Base-by-base conservation (phyloP, 2,329 filamentous ascomycete species). In the Alternaria brassicicola region DNA sequence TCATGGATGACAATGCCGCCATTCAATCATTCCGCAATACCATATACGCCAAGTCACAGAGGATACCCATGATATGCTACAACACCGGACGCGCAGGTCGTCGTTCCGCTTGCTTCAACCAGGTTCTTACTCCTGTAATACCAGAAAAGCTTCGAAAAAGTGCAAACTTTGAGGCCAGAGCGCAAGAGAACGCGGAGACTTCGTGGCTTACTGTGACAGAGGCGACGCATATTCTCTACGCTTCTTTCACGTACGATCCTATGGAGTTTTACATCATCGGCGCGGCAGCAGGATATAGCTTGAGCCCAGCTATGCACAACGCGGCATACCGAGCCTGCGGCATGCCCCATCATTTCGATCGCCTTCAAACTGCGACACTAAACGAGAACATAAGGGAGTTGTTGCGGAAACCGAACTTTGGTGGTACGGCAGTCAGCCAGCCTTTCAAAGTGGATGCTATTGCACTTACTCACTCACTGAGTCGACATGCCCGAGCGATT, bases 291-390 rank as follows among this genome's bases (percentile, higher is more conserved):
- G 85, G 83, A 36, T 91, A 90, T 77, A 91, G 88, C 70, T 74
- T 92, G 55, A 92, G 89, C 0, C 90, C 90, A 0, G 87, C 87
- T 4, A 92, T 93, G 88, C 89, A 93, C 73, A 90, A 87, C 50
- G 83, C 88, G 2, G 90, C 89, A 1, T 86, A 90, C 56, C 80
- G 82, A 57, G 84, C 83, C 23, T 86, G 86, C 62, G 89, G 89
- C 0, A 86, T 93, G 71, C 86, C 86, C 0, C 89, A 92, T 64
- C 77, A 82, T 6, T 92, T 91, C 69, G 77, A 81, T 12, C 85
- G 86, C 1, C 82, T 86, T 55, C 88, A 89, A 50, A 86, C 87
- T 2, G 77, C 81, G 15, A 84, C 84, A 0, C 73, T 92, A 3
- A 83, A 85, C 25, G 52, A 48, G 12, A 85, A 85, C 7, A 78